phyloP scores from a whole-genome alignment of 352 stramenopile genomes.

The Pythium chondricola region DNA sequence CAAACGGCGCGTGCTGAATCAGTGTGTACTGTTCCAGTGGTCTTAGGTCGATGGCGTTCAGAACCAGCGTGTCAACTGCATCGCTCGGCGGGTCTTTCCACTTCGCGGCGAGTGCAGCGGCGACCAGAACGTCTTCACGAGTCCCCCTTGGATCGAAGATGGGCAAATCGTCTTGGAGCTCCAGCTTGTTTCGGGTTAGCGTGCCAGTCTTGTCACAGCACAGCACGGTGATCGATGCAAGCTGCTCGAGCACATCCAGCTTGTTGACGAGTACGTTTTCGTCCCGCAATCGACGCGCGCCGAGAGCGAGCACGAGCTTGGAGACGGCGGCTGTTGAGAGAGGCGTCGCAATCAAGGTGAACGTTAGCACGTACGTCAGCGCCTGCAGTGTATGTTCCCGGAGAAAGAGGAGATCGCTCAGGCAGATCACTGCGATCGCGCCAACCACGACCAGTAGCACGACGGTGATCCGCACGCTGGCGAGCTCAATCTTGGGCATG shows the following conservation, averaged over 20 bases:
- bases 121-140: constrained; percentile 86
- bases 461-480: constrained; percentile 90
- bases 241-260: constrained; percentile 89
- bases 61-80: constrained; percentile 90
- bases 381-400: constrained; percentile 70
- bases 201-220: constrained; percentile 97
- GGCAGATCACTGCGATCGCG: constrained; percentile 81
- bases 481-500: constrained; percentile 70
- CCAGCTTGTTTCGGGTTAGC: constrained; percentile 93
- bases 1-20: constrained; percentile 79
- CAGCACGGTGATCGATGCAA: constrained; percentile 91
- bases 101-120: constrained; percentile 90
- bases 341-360: constrained; percentile 91
- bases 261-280: constrained; percentile 92
- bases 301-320: constrained; percentile 91
- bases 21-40: constrained; percentile 82
- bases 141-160: constrained; percentile 77
- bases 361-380: constrained; percentile 85
- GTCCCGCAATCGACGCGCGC: constrained; percentile 83
- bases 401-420: constrained; percentile 82
- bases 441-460: constrained; percentile 85
- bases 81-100: constrained; percentile 92
- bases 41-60: constrained; percentile 81
- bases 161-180: constrained; percentile 89
- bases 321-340: constrained; percentile 92